Percentiles rank a stretch among this genome's conserved stretches.
phyloP scores from a whole-genome alignment of 2,329 filamentous ascomycete species.

The Mycosphaerella sp. region DNA sequence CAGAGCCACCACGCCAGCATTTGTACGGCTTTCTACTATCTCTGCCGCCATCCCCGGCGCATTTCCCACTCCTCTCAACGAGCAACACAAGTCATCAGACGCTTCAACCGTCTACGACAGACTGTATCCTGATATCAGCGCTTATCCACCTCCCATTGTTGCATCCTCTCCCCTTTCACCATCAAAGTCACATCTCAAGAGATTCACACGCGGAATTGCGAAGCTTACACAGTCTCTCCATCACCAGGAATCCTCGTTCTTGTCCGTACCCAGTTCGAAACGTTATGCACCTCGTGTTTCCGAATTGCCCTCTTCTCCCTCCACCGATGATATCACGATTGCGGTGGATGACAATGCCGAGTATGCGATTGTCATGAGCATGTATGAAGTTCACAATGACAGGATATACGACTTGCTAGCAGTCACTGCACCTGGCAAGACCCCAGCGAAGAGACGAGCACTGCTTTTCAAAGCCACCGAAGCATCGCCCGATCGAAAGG shows the following conservation, averaged over 20 bases:
- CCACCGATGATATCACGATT: constrained; percentile 64
- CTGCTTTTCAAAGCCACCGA: constrained; percentile 91
- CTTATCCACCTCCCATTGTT: constrained; percentile 16
- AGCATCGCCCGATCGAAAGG: constrained; percentile 79
- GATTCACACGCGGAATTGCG: constrained; percentile 24
- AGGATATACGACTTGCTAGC: constrained; percentile 90
- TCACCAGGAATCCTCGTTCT: constrained; percentile 34
- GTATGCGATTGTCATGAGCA: constrained; percentile 84
- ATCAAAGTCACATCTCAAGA: constrained; percentile 19
- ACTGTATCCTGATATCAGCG: constrained; percentile 29
- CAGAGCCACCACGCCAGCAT: constrained; percentile 43
- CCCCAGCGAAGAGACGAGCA: constrained; percentile 59
- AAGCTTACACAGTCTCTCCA: constrained; percentile 28
- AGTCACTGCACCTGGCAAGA: constrained; percentile 49
- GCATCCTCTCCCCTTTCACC: constrained; percentile 16
- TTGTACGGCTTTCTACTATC: constrained; percentile 34
- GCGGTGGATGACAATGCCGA: constrained; percentile 63
- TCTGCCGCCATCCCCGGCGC: constrained; percentile 23
- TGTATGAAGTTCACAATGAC: constrained; percentile 99
- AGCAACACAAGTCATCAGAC: constrained; percentile 17
- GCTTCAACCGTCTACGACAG: constrained; percentile 28
- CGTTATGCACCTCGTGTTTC: constrained; percentile 60
- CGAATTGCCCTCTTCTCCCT: constrained; percentile 65
- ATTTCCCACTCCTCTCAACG: constrained; percentile 22
- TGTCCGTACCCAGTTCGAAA: constrained; percentile 41